A percentile compares a stretch with the other conserved stretches of the same genome.
Evolutionary conservation across 2,329 filamentous ascomycete genomes (phyloP).

Genomic region (Trichophyton mentagrophytes): DNA sequence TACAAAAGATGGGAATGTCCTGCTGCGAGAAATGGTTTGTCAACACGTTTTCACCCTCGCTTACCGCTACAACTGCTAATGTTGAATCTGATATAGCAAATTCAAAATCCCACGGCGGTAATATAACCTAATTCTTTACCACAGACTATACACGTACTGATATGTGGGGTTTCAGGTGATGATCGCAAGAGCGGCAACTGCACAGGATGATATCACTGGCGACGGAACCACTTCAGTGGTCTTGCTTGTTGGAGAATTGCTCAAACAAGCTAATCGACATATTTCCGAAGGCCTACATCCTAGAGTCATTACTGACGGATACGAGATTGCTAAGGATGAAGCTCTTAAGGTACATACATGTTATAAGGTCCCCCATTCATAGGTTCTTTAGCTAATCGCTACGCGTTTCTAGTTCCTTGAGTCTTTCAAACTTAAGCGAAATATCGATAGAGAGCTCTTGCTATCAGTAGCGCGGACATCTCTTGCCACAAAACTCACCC

Average conservation of each 20-base stretch:
- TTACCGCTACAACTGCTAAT: background rate
- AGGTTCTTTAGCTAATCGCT: background rate
- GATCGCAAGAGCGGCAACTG: constrained; percentile 74
- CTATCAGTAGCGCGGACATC: constrained; percentile 89
- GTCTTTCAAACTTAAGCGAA: constrained; percentile 73
- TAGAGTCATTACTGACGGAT: constrained; percentile 91
- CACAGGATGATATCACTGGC: constrained; percentile 95
- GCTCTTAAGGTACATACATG: constrained; percentile 56
- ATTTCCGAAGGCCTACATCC: constrained; percentile 96
- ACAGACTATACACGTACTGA: constrained; percentile 6
- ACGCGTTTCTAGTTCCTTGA: constrained; percentile 65
- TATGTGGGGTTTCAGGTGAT: constrained; percentile 37
- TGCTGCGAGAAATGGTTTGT: constrained; percentile 52
- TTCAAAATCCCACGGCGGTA: constrained; percentile 95
- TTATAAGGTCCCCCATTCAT: no score
- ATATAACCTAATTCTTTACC: constrained; percentile 14
- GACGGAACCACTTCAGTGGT: constrained; percentile 97
- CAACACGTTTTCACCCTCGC: constrained; percentile 1
- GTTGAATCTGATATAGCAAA: constrained; percentile 46
- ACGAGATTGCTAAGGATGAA: constrained; percentile 91
- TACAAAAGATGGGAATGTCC: constrained; percentile 94
- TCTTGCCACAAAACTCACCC: constrained; percentile 87
- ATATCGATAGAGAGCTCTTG: constrained; percentile 87
- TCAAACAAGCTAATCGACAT: constrained; percentile 95
- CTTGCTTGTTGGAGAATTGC: constrained; percentile 81